These are phyloP conservation scores for Diplogelasinospora grovesii DNA, from an alignment of 495 filamentous ascomycete species.

Conservation along the genomic window DNA sequence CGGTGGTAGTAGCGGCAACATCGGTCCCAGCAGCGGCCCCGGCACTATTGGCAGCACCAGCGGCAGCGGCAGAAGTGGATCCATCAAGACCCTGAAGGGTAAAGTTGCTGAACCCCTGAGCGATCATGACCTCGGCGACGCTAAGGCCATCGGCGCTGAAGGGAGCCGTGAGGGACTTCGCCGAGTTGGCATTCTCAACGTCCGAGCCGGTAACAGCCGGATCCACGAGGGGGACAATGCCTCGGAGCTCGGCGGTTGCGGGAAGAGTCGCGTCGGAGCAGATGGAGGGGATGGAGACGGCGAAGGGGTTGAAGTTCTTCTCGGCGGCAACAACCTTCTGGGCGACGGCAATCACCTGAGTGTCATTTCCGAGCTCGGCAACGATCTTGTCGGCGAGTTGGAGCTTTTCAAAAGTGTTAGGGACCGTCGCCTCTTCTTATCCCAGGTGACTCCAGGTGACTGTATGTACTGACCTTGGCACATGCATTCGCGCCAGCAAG, in stretches of 20 bases:
- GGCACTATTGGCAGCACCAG: conserved; percentile 10
- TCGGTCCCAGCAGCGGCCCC: neutral
- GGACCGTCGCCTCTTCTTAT: too few relatives aligned
- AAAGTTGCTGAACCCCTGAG: conserved; percentile 52
- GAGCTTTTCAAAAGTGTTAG: conserved; percentile 35
- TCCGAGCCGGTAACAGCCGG: conserved; percentile 47
- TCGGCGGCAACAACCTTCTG: conserved; percentile 55
- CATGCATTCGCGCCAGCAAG: conserved; percentile 53
- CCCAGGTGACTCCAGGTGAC: neutral
- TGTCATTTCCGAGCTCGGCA: conserved; percentile 43
- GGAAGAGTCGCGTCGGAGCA: conserved; percentile 52
- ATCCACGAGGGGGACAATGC: conserved; percentile 55
- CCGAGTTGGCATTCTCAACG: conserved; percentile 48
- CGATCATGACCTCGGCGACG: conserved; percentile 47
- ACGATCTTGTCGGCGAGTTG: conserved; percentile 52
- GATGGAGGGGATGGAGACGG: conserved; percentile 45
- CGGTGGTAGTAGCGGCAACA: conserved; percentile 8
- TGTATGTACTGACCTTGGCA: conserved; percentile 35
- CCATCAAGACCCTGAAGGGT: conserved; percentile 39
- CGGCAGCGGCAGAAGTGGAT: conserved; percentile 18
- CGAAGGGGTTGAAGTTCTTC: conserved; percentile 63
- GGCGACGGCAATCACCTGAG: conserved; percentile 48
- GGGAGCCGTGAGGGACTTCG: conserved; percentile 38
- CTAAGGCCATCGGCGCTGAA: conserved; percentile 47
- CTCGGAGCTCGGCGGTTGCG: conserved; percentile 48